Percentiles rank a stretch among this genome's conserved stretches.
Conservation (phyloP, 2,329 filamentous ascomycete genomes). For the Paecilomyces dactylethromorphus region DNA sequence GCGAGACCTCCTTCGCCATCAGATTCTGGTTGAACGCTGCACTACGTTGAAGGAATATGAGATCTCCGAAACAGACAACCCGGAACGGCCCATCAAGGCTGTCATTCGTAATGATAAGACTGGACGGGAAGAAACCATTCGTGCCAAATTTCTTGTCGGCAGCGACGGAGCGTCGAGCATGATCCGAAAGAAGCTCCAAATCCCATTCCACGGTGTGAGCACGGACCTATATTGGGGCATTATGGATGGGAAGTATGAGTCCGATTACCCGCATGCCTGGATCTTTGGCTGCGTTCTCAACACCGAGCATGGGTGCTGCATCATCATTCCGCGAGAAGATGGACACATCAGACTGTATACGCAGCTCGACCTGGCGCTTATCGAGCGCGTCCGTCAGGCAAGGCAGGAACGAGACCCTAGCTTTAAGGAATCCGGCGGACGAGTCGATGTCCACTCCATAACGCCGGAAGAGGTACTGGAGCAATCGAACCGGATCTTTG, state of each 20-base stretch:
- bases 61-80: neutral
- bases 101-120: neutral
- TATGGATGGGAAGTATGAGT: neutral
- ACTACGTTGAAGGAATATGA: neutral
- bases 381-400: neutral
- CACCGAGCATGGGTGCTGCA: neutral
- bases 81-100: neutral
- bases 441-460: neutral
- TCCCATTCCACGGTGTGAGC: neutral
- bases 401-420: neutral
- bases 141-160: neutral
- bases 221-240: neutral
- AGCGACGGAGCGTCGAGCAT: neutral
- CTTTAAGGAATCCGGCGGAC: neutral
- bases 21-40: slow-evolving; percentile 15
- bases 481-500: neutral
- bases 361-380: neutral
- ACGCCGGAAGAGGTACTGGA: neutral
- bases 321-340: neutral
- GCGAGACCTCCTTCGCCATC: slow-evolving; percentile 27
- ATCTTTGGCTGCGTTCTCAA: neutral
- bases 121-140: neutral
- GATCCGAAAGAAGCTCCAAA: neutral
- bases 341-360: neutral
- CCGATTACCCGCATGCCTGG: neutral